Conservation (phyloP, 2,329 filamentous ascomycete genomes). For the Juglanconis sp. region DNA sequence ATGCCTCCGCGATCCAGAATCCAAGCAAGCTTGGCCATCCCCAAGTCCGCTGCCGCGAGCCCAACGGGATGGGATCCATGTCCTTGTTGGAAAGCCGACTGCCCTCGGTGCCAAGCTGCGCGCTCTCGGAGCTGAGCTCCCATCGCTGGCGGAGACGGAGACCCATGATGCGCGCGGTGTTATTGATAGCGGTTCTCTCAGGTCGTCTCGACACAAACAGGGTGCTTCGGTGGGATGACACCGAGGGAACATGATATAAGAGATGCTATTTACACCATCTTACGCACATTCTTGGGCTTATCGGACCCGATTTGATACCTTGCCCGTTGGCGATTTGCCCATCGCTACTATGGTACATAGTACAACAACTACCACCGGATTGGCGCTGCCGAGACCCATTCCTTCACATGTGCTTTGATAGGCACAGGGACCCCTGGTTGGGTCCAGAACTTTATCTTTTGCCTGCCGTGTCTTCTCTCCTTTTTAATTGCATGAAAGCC, state of each 20-base stretch:
- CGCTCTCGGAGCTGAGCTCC: slow-evolving; percentile 5
- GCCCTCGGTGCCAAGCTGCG: neutral
- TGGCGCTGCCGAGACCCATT: neutral
- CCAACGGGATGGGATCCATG: slow-evolving; percentile 3
- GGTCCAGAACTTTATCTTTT: too few relatives aligned
- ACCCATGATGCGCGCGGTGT: neutral
- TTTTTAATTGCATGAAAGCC: too few relatives aligned
- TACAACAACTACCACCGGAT: neutral
- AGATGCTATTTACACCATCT: neutral
- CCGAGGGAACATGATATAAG: neutral
- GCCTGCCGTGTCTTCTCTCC: too few relatives aligned
- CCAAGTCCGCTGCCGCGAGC: slow-evolving; percentile 7
- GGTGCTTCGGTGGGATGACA: too few relatives aligned
- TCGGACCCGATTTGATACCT: neutral
- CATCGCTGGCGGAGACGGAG: slow-evolving; percentile 1
- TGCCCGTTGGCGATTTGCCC: neutral
- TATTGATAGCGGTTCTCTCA: neutral
- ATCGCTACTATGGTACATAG: neutral
- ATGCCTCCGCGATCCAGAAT: slow-evolving; percentile 10
- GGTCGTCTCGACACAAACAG: neutral
- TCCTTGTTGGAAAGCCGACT: slow-evolving; percentile 1
- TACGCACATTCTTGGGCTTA: neutral
- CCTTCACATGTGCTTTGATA: neutral
- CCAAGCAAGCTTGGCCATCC: slow-evolving; percentile 9
- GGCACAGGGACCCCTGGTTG: too few relatives aligned